Percentiles rank a stretch among this genome's conserved stretches.
These are phyloP conservation scores for Penicillium diatomitis DNA, from an alignment of 495 filamentous ascomycete species.

Conservation along the genomic window DNA sequence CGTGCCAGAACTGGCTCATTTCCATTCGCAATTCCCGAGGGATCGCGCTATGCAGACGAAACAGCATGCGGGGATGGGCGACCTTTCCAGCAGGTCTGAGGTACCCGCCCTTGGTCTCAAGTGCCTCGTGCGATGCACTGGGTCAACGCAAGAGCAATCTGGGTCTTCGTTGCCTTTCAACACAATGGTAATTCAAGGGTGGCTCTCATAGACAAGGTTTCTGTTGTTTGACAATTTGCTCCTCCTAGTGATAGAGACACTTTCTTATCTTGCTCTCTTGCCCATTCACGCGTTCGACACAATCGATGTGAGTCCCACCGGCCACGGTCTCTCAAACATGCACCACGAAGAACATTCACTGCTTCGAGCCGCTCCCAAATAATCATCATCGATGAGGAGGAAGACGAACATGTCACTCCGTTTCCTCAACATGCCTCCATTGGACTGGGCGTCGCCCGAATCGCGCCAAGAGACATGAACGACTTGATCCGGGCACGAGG, in stretches of 20 bases:
- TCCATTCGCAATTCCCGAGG: background rate
- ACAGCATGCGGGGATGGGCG: conserved; percentile 16
- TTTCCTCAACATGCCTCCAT: background rate
- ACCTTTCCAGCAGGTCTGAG: conserved; percentile 16
- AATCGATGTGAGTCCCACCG: background rate
- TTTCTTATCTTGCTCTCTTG: background rate
- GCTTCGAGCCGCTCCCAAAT: conserved; percentile 2
- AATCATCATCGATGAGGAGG: conserved; percentile 6
- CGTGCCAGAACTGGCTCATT: background rate
- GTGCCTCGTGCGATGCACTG: background rate
- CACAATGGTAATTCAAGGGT: background rate
- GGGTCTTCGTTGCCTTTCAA: background rate
- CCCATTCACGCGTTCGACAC: background rate
- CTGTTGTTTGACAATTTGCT: background rate
- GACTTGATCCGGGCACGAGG: conserved; percentile 6
- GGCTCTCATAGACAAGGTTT: no score
- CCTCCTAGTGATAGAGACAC: background rate
- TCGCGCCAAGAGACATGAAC: background rate
- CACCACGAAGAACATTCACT: conserved; percentile 2
- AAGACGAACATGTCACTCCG: background rate
- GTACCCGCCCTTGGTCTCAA: conserved; percentile 5
- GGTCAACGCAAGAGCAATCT: background rate
- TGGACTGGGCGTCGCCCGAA: background rate
- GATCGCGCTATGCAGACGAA: conserved; percentile 13
- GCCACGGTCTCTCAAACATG: background rate